Evolutionary conservation across 139 green algal genomes (phyloP).

Genomic region (Pseudopediastrum boryanum): DNA sequence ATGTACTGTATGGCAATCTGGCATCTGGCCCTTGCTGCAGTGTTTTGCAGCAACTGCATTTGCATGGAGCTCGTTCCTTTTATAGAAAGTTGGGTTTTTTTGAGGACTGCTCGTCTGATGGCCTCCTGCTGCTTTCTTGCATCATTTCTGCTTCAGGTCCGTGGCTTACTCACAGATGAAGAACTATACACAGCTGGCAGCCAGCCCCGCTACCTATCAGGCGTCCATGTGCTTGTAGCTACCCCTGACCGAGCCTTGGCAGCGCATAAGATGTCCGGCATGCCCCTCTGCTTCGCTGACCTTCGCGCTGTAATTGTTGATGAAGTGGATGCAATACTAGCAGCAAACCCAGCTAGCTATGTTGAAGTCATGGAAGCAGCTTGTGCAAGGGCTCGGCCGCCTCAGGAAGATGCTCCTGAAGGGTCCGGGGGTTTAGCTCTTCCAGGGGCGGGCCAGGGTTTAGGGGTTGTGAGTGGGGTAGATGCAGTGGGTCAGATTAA

Average conservation of each 20-base stretch:
- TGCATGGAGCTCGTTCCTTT: too few relatives aligned
- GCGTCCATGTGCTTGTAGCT: slow-evolving; percentile 77
- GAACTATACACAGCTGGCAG: slow-evolving; percentile 52
- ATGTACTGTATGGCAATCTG: too few relatives aligned
- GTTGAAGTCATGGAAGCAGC: slow-evolving; percentile 55
- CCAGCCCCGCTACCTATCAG: slow-evolving; percentile 49
- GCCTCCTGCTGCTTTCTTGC: background rate
- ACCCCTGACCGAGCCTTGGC: slow-evolving; percentile 65
- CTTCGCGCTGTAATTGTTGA: slow-evolving; percentile 56
- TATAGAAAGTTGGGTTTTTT: too few relatives aligned
- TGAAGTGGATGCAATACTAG: slow-evolving; percentile 64
- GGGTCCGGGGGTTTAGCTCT: too few relatives aligned
- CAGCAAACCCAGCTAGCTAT: slow-evolving; percentile 54
- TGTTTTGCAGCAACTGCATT: too few relatives aligned
- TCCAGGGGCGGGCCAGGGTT: too few relatives aligned
- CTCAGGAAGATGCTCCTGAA: too few relatives aligned
- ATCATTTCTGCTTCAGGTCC: slow-evolving; percentile 61
- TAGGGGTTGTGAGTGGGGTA: too few relatives aligned
- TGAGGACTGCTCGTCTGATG: background rate
- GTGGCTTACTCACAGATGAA: slow-evolving; percentile 80
- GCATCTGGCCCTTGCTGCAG: too few relatives aligned
- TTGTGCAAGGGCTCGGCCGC: too few relatives aligned
- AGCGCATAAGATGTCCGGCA: slow-evolving; percentile 17
- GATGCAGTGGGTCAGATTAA: background rate
- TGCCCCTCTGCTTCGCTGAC: slow-evolving; percentile 30